These are phyloP conservation scores for Apophysomyces variabilis DNA, from an alignment of 371 early-diverging fungal species.

Conservation along the genomic window DNA sequence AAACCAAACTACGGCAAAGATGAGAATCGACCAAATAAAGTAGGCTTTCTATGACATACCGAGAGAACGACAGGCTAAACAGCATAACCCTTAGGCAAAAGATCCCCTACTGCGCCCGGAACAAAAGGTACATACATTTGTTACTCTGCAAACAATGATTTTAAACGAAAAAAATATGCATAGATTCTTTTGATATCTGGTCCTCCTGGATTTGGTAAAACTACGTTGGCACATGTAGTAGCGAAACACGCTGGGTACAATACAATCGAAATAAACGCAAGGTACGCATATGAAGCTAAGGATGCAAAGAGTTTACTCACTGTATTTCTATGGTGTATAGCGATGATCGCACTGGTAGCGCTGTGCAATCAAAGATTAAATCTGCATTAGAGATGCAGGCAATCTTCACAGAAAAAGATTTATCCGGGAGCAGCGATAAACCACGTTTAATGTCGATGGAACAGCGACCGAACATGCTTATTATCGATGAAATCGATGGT, in stretches of 20 bases:
- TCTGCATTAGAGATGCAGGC: slow-evolving; percentile 81
- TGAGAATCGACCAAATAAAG: background rate
- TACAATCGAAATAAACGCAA: slow-evolving; percentile 97
- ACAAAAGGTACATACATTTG: slow-evolving; percentile 50
- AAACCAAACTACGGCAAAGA: slow-evolving; percentile 17
- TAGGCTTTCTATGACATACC: background rate
- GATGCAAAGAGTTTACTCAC: background rate
- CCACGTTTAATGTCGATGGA: slow-evolving; percentile 28
- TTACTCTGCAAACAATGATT: background rate
- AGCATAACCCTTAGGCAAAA: slow-evolving; percentile 22
- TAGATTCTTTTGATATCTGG: slow-evolving; percentile 93
- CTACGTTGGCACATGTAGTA: slow-evolving; percentile 95
- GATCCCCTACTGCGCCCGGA: slow-evolving; percentile 69
- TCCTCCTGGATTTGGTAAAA: slow-evolving; percentile 98
- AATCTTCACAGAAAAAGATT: slow-evolving; percentile 43
- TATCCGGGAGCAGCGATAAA: slow-evolving; percentile 11
- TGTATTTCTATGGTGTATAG: slow-evolving; percentile 39
- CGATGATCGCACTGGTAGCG: slow-evolving; percentile 91
- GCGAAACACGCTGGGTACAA: slow-evolving; percentile 93
- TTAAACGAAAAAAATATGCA: slow-evolving; percentile 17
- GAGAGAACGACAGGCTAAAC: background rate
- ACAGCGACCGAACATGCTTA: slow-evolving; percentile 80
- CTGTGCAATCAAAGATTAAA: slow-evolving; percentile 73
- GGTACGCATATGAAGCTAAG: slow-evolving; percentile 49
- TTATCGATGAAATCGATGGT: slow-evolving; percentile 98